A percentile compares a stretch with the other conserved stretches of the same genome.
Evolutionary conservation across 805 yeast species (phyloP).

Genomic region (Metschnikowia orientalis): DNA sequence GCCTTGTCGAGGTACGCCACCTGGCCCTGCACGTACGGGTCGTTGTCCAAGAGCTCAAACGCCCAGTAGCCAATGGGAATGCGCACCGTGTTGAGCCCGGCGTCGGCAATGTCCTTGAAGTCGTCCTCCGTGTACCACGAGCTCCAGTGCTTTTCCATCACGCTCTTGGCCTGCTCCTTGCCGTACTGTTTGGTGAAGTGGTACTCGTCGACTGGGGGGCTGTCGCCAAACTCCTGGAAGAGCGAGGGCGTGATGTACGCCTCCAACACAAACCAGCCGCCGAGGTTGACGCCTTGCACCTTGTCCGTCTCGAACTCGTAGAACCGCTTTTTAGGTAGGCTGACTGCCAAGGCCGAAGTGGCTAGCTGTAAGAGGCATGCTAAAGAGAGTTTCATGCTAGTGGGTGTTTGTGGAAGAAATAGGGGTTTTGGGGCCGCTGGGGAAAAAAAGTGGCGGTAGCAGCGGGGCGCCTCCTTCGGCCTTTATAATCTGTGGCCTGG

Average conservation of each 20-base stretch:
- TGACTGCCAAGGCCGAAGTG: slow-evolving; percentile 9
- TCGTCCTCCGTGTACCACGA: slow-evolving; percentile 74
- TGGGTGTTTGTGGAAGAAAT: background rate
- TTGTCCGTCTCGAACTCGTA: slow-evolving; percentile 36
- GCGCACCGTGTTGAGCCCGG: slow-evolving; percentile 80
- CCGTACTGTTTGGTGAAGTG: slow-evolving; percentile 63
- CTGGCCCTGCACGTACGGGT: slow-evolving; percentile 88
- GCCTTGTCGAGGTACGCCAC: slow-evolving; percentile 69
- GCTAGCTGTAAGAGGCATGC: slow-evolving; percentile 10
- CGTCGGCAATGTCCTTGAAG: slow-evolving; percentile 50
- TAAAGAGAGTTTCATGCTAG: slow-evolving; percentile 8
- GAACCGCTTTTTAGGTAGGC: slow-evolving; percentile 12
- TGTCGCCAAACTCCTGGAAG: slow-evolving; percentile 49
- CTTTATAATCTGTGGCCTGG: too few species aligned
- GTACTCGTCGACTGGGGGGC: slow-evolving; percentile 79
- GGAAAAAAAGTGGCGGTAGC: background rate
- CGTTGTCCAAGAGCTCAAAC: slow-evolving; percentile 52
- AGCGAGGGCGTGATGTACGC: slow-evolving; percentile 81
- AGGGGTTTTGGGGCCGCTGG: background rate
- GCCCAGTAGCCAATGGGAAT: slow-evolving; percentile 98
- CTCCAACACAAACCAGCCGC: slow-evolving; percentile 89
- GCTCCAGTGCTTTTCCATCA: slow-evolving; percentile 67
- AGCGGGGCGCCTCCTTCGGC: background rate
- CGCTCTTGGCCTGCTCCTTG: slow-evolving; percentile 43
- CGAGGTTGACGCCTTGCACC: slow-evolving; percentile 71